Conservation (phyloP, 768 basidiomycete species). For the Leccinum truebloodii region DNA sequence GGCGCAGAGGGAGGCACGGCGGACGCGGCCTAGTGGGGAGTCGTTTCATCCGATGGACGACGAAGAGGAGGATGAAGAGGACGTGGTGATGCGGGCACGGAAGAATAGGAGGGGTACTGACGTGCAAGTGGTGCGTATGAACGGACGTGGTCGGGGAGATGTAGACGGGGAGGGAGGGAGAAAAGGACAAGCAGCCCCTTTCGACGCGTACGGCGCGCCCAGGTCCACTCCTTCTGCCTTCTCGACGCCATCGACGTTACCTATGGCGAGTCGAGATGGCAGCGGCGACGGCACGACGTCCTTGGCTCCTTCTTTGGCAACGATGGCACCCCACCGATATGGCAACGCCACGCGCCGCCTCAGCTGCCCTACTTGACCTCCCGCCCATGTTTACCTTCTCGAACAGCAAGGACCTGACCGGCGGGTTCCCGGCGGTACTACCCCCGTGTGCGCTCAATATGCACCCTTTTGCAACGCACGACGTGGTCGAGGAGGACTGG, state of each 20-base stretch:
- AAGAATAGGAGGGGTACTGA: no score
- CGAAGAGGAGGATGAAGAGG: no score
- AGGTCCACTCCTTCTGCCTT: conserved; percentile 1
- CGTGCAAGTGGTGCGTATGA: no score
- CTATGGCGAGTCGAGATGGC: conserved; percentile 1
- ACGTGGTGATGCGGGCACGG: no score
- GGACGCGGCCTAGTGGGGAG: no score
- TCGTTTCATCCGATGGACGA: no score
- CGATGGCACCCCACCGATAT: conserved; percentile 27
- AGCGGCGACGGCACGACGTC: conserved; percentile 11
- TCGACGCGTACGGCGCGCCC: neutral
- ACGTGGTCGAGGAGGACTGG: conserved; percentile 54
- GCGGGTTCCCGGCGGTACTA: conserved; percentile 45
- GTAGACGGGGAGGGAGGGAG: no score
- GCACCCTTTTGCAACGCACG: conserved; percentile 54
- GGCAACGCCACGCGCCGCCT: conserved; percentile 18
- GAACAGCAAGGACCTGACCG: conserved; percentile 29
- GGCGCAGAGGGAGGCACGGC: no score
- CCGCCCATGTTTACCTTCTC: conserved; percentile 33
- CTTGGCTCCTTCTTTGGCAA: conserved; percentile 30
- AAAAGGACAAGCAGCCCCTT: no score
- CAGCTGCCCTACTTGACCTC: conserved; percentile 14
- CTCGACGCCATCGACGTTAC: neutral
- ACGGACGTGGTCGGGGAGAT: no score
- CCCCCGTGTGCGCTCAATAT: conserved; percentile 40